These are phyloP conservation scores for Trichosanthes cucumerina DNA, from an alignment of 306 rosid genomes.

Conservation along the genomic window DNA sequence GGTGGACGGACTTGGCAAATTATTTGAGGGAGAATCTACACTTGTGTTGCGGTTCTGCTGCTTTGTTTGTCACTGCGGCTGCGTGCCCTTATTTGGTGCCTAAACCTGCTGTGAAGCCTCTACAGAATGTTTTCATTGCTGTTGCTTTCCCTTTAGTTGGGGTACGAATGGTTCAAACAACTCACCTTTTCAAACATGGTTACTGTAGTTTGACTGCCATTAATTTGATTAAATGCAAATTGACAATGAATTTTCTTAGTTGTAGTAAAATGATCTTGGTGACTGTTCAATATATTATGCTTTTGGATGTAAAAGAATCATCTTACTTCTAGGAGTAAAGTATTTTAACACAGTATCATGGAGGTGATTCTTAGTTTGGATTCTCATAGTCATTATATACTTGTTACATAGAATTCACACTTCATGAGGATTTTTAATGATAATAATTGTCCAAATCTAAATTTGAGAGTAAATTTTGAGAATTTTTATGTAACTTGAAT, in stretches of 20 bases:
- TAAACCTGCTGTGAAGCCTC: constrained; percentile 44
- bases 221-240: background rate
- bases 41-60: constrained; percentile 67
- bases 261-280: background rate
- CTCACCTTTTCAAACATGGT: background rate
- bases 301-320: background rate
- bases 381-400: background rate
- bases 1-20: constrained; percentile 71
- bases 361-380: background rate
- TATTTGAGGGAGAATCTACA: constrained; percentile 73
- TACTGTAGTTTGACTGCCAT: background rate
- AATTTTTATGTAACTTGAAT: background rate
- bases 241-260: background rate
- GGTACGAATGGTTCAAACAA: constrained; percentile 27
- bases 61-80: constrained; percentile 63
- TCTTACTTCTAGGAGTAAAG: background rate
- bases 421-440: background rate
- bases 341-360: background rate
- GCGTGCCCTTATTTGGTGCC: constrained; percentile 72
- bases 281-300: background rate
- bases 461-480: background rate
- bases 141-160: constrained; percentile 83
- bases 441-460: background rate
- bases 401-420: background rate
- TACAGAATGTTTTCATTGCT: constrained; percentile 61